phyloP scores from a whole-genome alignment of 306 rosid genomes.

The barrel medic (Medicago truncatula) region MtrunA17r5.0-ANR NC_053048.1:1627501-1628000 shows the following conservation, averaged over 20 bases:
- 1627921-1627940: slow-evolving; percentile 28
- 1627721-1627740: slow-evolving; percentile 38
- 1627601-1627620: slow-evolving; percentile 36
- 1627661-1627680: slow-evolving; percentile 45
- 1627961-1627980: background rate
- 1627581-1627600: slow-evolving; percentile 30
- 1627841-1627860: slow-evolving; percentile 1
- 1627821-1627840: slow-evolving; percentile 17
- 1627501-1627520: background rate
- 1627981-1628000: slow-evolving; percentile 7
- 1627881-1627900: slow-evolving; percentile 38
- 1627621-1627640: slow-evolving; percentile 44
- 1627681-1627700: slow-evolving; percentile 47
- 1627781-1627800: slow-evolving; percentile 61
- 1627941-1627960: slow-evolving; percentile 29
- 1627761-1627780: slow-evolving; percentile 49
- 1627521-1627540: background rate
- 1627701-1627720: slow-evolving; percentile 38
- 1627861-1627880: slow-evolving; percentile 43
- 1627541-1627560: slow-evolving; percentile 4
- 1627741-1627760: slow-evolving; percentile 47
- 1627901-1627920: slow-evolving; percentile 49
- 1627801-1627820: slow-evolving; percentile 40
- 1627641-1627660: slow-evolving; percentile 50
- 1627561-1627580: slow-evolving; percentile 18